These are phyloP conservation scores for Ceratopteris richardii DNA, from an alignment of 75 land plant genomes.

Conservation along the genomic window DNA sequence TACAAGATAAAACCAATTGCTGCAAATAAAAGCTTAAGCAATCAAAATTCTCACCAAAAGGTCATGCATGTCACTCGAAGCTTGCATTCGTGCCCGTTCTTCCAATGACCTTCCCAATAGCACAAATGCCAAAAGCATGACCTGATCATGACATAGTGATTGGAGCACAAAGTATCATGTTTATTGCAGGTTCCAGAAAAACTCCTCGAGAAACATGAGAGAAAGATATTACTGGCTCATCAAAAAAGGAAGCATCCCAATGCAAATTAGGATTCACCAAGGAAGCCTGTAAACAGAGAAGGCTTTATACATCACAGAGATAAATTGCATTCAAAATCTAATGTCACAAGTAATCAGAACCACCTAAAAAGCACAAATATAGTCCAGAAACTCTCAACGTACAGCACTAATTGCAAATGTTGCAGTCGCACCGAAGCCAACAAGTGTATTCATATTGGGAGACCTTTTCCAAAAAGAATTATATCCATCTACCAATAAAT, in stretches of 20 bases:
- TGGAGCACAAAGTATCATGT: neutral
- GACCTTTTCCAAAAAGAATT: constrained; percentile 67
- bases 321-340: no score
- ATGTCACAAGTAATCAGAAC: neutral
- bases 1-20: neutral
- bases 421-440: constrained; percentile 86
- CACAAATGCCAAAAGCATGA: constrained; percentile 96
- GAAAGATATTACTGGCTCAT: constrained; percentile 63
- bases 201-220: no score
- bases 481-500: constrained; percentile 70
- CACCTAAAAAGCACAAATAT: neutral
- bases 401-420: constrained; percentile 87
- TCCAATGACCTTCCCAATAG: constrained; percentile 86
- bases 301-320: no score
- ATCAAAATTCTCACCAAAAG: constrained; percentile 60
- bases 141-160: constrained; percentile 37
- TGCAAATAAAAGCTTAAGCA: neutral
- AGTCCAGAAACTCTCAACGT: constrained; percentile 12
- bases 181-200: neutral
- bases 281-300: constrained; percentile 45
- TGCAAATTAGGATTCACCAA: constrained; percentile 63
- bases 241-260: constrained; percentile 96
- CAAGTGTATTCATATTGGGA: constrained; percentile 97
- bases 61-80: constrained; percentile 97
- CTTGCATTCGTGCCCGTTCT: constrained; percentile 74